Percentiles rank a stretch among this genome's conserved stretches.
These are phyloP conservation scores for Gentiana dahurica DNA, from an alignment of 257 asterid species.

Conservation along the genomic window DNA sequence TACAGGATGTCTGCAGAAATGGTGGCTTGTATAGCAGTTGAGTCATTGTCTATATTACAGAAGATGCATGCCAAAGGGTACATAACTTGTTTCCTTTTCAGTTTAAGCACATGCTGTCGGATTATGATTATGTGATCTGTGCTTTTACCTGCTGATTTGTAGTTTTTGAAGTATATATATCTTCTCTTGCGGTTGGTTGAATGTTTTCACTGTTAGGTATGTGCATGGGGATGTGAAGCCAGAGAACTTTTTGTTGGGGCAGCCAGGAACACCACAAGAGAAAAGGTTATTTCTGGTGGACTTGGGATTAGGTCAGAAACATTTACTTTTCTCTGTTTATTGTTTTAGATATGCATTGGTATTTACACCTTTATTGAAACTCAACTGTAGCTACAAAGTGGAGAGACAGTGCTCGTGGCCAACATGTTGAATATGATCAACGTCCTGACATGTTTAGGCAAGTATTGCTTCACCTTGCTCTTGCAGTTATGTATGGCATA, in stretches of 20 bases:
- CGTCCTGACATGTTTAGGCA: conserved; percentile 43
- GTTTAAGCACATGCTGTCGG: neutral
- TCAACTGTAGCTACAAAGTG: conserved; percentile 33
- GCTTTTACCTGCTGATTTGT: no score
- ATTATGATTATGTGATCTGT: neutral
- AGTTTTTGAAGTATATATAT: neutral
- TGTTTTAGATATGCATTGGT: neutral
- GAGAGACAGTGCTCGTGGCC: conserved; percentile 31
- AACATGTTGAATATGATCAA: conserved; percentile 36
- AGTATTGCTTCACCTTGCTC: neutral
- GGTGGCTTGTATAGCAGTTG: conserved; percentile 44
- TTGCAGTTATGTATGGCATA: no score
- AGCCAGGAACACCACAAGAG: conserved; percentile 34
- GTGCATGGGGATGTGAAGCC: conserved; percentile 51
- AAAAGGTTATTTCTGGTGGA: conserved; percentile 46
- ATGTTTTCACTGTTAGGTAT: conserved; percentile 14
- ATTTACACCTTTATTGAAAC: neutral
- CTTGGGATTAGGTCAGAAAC: conserved; percentile 33
- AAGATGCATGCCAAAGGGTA: conserved; percentile 40
- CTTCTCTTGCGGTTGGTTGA: conserved; percentile 2
- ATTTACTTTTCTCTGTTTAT: neutral
- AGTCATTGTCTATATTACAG: conserved; percentile 36
- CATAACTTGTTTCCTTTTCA: neutral
- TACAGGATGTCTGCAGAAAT: conserved; percentile 38
- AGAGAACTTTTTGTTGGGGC: conserved; percentile 41